Conservation (phyloP, 2,329 filamentous ascomycete genomes). For the Bipolaris gigantea region DNA sequence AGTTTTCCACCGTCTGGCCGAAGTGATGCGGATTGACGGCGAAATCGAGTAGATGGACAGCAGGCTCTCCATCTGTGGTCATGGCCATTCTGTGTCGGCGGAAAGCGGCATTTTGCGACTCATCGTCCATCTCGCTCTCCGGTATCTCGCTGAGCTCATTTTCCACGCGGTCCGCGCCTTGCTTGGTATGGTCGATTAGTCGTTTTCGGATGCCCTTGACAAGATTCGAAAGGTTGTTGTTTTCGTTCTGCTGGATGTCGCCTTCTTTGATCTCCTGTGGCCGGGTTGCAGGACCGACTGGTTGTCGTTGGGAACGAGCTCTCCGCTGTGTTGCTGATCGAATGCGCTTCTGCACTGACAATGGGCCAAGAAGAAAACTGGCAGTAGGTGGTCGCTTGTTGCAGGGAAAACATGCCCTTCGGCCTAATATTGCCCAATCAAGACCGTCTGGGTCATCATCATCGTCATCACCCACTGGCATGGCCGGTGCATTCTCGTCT, state of each 20-base stretch:
- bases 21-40: conserved; percentile 89
- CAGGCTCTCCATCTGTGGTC: conserved; percentile 60
- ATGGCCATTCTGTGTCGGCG: conserved; percentile 64
- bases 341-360: conserved; percentile 84
- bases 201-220: conserved; percentile 73
- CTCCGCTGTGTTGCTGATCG: conserved; percentile 68
- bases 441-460: conserved; percentile 71
- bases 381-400: conserved; percentile 75
- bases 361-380: conserved; percentile 82
- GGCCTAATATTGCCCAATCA: conserved; percentile 81
- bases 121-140: conserved; percentile 34
- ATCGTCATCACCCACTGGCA: conserved; percentile 58
- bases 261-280: conserved; percentile 76
- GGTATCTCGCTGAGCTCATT: conserved; percentile 36
- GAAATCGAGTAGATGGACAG: conserved; percentile 78
- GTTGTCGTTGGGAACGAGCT: conserved; percentile 69
- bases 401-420: conserved; percentile 71
- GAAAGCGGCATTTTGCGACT: conserved; percentile 58
- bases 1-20: conserved; percentile 91
- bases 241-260: conserved; percentile 75
- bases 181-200: conserved; percentile 52
- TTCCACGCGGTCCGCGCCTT: conserved; percentile 47
- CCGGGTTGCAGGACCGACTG: conserved; percentile 66
- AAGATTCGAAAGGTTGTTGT: conserved; percentile 75
- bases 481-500: conserved; percentile 55